Conservation (phyloP, 1,284 basidiomycete genomes). For the Ganoderma leucocontextum region DNA sequence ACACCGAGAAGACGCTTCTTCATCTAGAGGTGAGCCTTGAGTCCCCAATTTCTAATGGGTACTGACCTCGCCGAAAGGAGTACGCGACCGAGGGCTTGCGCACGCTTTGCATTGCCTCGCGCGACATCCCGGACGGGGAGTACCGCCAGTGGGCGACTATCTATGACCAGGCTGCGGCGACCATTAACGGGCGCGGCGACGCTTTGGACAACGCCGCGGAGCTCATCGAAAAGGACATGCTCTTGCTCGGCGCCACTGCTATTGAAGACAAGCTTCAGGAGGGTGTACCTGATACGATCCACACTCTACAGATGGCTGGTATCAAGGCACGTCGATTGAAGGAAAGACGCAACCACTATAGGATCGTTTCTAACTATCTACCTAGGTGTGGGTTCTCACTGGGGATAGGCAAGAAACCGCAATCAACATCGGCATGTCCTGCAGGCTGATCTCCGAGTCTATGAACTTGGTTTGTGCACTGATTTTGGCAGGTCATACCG, state of each 20-base stretch:
- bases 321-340: slow-evolving; percentile 75
- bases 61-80: slow-evolving; percentile 59
- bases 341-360: background rate
- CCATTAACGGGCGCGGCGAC: slow-evolving; percentile 92
- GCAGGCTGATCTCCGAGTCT: slow-evolving; percentile 95
- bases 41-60: background rate
- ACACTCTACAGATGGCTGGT: slow-evolving; percentile 96
- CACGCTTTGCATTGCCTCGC: slow-evolving; percentile 95
- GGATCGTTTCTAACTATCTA: background rate
- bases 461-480: slow-evolving; percentile 85
- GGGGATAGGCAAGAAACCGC: slow-evolving; percentile 99
- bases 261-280: slow-evolving; percentile 99
- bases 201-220: slow-evolving; percentile 96
- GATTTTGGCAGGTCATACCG: background rate
- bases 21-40: slow-evolving; percentile 84
- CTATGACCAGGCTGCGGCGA: slow-evolving; percentile 92
- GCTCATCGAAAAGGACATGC: slow-evolving; percentile 94
- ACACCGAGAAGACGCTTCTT: slow-evolving; percentile 85
- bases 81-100: slow-evolving; percentile 97
- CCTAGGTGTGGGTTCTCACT: slow-evolving; percentile 94
- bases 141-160: slow-evolving; percentile 90
- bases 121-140: slow-evolving; percentile 91
- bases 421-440: slow-evolving; percentile 98
- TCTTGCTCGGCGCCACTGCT: slow-evolving; percentile 94
- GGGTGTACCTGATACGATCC: slow-evolving; percentile 97